Evolutionary conservation across 805 yeast species (phyloP), one percentile per base, ranked within the genome.

Genomic region (Pichia scutulata): DNA sequence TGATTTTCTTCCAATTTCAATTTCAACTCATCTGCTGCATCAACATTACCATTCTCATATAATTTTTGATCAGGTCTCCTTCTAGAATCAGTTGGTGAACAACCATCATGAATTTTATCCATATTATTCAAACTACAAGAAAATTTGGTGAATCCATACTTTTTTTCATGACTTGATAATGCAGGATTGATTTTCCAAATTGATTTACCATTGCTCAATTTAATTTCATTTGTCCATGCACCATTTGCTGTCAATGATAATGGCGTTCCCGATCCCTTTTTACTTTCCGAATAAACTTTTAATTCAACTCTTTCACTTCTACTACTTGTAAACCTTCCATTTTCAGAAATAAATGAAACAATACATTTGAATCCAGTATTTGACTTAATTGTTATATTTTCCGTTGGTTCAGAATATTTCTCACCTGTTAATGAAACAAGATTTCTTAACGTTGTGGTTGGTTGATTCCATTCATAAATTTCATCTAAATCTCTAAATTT

Each of bases 31-130:
- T 92, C 97, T 0, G 98, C 97, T 48, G 72, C 67, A 21, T 80
- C 87, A 12, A 83, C 68, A 22, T 80, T 70, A 2, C 89, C 93
- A 18, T 75, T 63, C 61, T 88, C 95, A 58, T 88, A 89, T 2
- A 71, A 66, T 42, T 77, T 70, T 61, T 89, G 80, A 64, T 93
- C 99, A 0, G 97, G 98, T 61, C 99, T 77, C 43, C 82, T 67
- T 61, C 99, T 78, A 8, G 97, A 86, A 64, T 93, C 99, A 0
- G 93, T 87, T 3, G 90, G 90, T 7, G 97, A 84, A 39, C 90
- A 58, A 2, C 71, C 84, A 26, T 74, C 54, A 62, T 92, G 97
- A 14, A 92, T 67, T 4, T 64, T 70, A 0, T 96, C 86, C 39
- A 90, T 77, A 52, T 89, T 86, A 62, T 89, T 89, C 63, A 93